These are phyloP conservation scores for Truncatella angustata DNA, from an alignment of 2,329 filamentous ascomycete species.

Conservation along the genomic window DNA sequence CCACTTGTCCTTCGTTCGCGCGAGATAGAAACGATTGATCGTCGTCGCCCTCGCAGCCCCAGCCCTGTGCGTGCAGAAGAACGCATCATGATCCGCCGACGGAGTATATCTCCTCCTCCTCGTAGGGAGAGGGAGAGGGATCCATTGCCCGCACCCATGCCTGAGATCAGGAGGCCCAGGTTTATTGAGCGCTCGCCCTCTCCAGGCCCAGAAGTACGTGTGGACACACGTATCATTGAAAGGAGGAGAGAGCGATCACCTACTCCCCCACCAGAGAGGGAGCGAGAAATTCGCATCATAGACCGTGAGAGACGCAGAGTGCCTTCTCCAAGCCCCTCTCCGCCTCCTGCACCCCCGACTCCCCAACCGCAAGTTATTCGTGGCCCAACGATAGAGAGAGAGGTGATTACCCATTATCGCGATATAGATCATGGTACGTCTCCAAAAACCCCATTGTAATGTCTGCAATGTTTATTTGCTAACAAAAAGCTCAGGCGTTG, in stretches of 20 bases:
- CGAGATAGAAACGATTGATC: slow-evolving; percentile 54
- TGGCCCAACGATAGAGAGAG: slow-evolving; percentile 78
- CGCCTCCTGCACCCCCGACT: slow-evolving; percentile 55
- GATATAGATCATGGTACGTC: slow-evolving; percentile 81
- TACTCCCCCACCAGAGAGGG: slow-evolving; percentile 34
- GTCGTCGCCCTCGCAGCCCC: slow-evolving; percentile 41
- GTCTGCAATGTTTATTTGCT: slow-evolving; percentile 1
- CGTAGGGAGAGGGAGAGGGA: slow-evolving; percentile 39
- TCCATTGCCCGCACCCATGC: slow-evolving; percentile 31
- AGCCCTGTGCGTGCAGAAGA: slow-evolving; percentile 41
- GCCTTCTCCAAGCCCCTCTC: slow-evolving; percentile 46
- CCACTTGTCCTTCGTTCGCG: slow-evolving; percentile 53
- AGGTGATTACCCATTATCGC: slow-evolving; percentile 85
- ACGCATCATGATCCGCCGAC: slow-evolving; percentile 31
- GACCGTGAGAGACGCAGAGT: slow-evolving; percentile 42
- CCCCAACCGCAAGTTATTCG: slow-evolving; percentile 65
- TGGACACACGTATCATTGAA: slow-evolving; percentile 11
- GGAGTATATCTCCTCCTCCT: slow-evolving; percentile 13
- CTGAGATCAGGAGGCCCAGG: slow-evolving; percentile 36
- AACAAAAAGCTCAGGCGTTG: slow-evolving; percentile 37
- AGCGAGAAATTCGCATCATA: slow-evolving; percentile 48
- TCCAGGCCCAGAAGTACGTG: slow-evolving; percentile 17
- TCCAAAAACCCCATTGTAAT: slow-evolving; percentile 7
- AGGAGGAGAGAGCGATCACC: slow-evolving; percentile 10
- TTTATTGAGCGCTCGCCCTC: slow-evolving; percentile 39